Base-by-base conservation (phyloP, 768 basidiomycete species). In the Kwoniella shandongensis region DNA sequence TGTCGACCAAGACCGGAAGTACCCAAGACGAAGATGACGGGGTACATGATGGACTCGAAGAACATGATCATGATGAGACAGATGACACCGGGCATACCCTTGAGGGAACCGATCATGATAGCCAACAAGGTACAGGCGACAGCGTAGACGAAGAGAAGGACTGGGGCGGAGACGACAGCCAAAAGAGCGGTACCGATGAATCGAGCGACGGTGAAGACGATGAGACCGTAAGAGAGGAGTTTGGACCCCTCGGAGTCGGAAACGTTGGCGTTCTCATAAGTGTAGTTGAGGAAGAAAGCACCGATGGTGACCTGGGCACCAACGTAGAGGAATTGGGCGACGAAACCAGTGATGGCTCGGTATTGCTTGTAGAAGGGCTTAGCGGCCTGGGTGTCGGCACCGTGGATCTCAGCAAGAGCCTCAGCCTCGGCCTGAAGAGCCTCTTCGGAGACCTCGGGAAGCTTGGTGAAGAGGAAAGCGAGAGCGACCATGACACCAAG, bases 381-480 rank as follows among this genome's bases (percentile, higher is more conserved):
- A 25, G 32, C 29, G 48, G 69, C 65, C 50, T 65, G 32, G 5
- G 70, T 70, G 22, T 76, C 75, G 12, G 79, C 62, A 7, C 81
- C 82, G 30, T 54, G 29, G 25, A 70, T 66, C 27, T 74, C 69
- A 46, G 71, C 73, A 23, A 73, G 64, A 17, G 73, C 74, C 50
- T 74, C 73, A 29, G 70, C 69, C 50, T 74, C 68, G 36, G 81
- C 76, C 17, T 80, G 76, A 30, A 84, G 78, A n/a, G 82, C 84
- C 51, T 84, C 85, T 67, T 86, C 84, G 2, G 84, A 83, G 54
- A 87, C 86, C 69, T 88, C 86, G 1, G 86, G 86, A 17, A 88
- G 78, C 47, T 81, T 67, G 71, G 84, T 83, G 72, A 87, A 86
- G 77, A 84, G 83, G 79, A 88, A 88, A 25, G 86, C 72, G 51